These are phyloP conservation scores for Trichoderma cornu-damae DNA, from an alignment of 2,329 filamentous ascomycete species.

Conservation along the genomic window DNA sequence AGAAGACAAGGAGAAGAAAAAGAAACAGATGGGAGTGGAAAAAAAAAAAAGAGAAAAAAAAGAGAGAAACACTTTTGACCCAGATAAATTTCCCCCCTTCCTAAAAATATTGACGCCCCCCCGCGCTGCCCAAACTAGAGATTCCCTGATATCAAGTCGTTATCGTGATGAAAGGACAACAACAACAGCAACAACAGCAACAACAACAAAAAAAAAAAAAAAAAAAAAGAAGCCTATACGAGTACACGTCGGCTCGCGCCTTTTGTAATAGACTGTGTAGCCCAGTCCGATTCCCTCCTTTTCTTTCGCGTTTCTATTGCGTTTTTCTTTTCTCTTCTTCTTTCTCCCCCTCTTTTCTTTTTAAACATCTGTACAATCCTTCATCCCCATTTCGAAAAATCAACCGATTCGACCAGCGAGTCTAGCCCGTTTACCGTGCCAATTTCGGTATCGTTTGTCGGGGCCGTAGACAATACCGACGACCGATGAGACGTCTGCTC, in stretches of 20 bases:
- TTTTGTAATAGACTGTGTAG: conserved; percentile 8
- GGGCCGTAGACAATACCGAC: conserved; percentile 50
- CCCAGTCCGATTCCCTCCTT: background rate
- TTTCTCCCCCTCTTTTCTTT: background rate
- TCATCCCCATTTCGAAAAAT: conserved; percentile 39
- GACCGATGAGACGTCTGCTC: conserved; percentile 55
- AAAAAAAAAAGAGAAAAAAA: conserved; percentile 21
- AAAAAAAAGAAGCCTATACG: background rate
- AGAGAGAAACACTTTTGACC: conserved; percentile 27
- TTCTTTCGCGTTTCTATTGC: background rate
- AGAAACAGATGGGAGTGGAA: conserved; percentile 19
- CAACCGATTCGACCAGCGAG: conserved; percentile 35
- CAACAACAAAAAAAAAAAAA: background rate
- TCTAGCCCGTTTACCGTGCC: conserved; percentile 30
- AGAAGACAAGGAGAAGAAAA: conserved; percentile 10
- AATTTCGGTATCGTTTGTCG: conserved; percentile 52
- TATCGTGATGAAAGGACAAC: background rate
- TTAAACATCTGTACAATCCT: background rate
- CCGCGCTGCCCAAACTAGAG: conserved; percentile 28
- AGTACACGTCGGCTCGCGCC: conserved; percentile 17
- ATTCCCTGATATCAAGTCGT: conserved; percentile 4
- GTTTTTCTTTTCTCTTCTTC: background rate
- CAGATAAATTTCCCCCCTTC: conserved; percentile 7
- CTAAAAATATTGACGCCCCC: conserved; percentile 27
- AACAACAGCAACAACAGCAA: background rate